Base-by-base conservation (phyloP, 1,284 basidiomycete genomes). In the Puccinia polysora region DNA sequence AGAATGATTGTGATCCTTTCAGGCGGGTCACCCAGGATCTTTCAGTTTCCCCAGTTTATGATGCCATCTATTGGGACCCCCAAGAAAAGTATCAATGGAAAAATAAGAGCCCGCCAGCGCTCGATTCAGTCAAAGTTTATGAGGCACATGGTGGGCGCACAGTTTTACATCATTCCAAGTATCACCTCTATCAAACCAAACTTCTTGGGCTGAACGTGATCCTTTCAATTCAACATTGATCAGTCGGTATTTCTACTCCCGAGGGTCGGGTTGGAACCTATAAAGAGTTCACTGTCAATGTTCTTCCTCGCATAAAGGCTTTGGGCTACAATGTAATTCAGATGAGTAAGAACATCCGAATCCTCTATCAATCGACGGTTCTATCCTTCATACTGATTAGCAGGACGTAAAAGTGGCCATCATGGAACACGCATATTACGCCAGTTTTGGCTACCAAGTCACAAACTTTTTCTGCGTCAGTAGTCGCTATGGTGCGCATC, bases 381-480 rank as follows among this genome's bases (percentile, higher is more conserved):
- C 2, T 14, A 8, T 0, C 49, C 10, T 52, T 71, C 25, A 45
- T 60, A 20, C 38, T 60, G 58, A 60, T 43, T 12, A 43, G 15
- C 20, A 10, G 43, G 2, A 25, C 36, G 43, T 60, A 6, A 64
- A 50, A 68, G 80, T 80, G 80, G 80, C 80, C 18, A 84, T 97
- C 75, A 94, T 97, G 90, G 93, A 97, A 80, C 95, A 98, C 77
- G 90, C 94, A 2, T 98, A 98, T 81, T 98, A 98, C 81, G 95
- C 95, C 89, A 92, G 93, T 1, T 98, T 98, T 78, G 95, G 95
- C 15, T 98, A 98, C 81, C 95, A 98, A 81, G 88, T 98, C 10
- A 97, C 93, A 34, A 94, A 86, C 81, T 97, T 97, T 84, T 98
- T 98, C 78, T 92, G 95, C n/a, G 89, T 89, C 8, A 94, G 90